phyloP scores from a whole-genome alignment of 2,329 filamentous ascomycete species.

The Clonostachys byssicola region DNA sequence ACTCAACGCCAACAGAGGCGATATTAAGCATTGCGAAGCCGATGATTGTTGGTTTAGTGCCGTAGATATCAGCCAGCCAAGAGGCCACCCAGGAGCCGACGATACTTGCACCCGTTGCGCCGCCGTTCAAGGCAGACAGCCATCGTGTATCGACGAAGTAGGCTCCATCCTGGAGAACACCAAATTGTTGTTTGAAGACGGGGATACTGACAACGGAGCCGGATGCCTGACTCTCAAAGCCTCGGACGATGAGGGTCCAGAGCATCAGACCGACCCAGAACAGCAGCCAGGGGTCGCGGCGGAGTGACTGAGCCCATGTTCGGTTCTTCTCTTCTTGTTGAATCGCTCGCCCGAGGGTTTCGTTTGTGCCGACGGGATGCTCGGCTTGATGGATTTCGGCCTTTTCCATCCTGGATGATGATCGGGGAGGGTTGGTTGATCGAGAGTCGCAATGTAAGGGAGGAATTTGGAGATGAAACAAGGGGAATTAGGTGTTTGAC shows the following conservation, averaged over 20 bases:
- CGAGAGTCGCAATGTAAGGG: no score
- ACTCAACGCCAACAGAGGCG: constrained; percentile 19
- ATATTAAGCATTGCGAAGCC: constrained; percentile 14
- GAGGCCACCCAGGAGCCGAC: constrained; percentile 14
- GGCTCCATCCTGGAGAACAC: constrained; percentile 2
- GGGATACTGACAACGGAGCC: constrained; percentile 10
- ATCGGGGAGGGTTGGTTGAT: no score
- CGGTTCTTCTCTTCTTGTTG: constrained; percentile 19
- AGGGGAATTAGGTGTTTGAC: no score
- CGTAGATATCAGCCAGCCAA: constrained; percentile 14
- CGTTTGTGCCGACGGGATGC: background rate
- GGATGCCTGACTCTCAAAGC: constrained; percentile 17
- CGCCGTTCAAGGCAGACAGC: constrained; percentile 11
- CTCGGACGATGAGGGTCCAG: constrained; percentile 19
- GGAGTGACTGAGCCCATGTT: constrained; percentile 14
- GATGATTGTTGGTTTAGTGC: constrained; percentile 14
- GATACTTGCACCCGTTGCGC: constrained; percentile 13
- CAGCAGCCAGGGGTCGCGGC: constrained; percentile 17
- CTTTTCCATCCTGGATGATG: background rate
- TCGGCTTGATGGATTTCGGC: background rate
- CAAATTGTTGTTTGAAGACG: constrained; percentile 11
- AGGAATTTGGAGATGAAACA: no score
- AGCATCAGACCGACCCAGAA: constrained; percentile 22
- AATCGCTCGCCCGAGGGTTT: constrained; percentile 12
- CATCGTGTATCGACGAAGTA: constrained; percentile 8